Evolutionary conservation across 2,329 filamentous ascomycete species (phyloP).

Genomic region (Fusarium burgessii): DNA sequence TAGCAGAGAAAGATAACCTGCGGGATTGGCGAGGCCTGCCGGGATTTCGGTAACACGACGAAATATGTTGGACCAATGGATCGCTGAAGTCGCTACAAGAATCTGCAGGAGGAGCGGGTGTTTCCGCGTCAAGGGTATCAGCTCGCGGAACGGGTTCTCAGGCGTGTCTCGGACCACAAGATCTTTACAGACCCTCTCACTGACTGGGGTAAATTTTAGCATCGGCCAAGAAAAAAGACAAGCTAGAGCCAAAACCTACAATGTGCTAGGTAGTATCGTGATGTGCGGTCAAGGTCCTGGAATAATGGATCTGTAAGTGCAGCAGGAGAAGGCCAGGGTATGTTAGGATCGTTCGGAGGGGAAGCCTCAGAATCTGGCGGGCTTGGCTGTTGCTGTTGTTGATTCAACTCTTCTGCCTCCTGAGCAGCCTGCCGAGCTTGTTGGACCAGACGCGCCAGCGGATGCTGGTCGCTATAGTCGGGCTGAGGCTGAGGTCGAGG

Average conservation of each 20-base stretch:
- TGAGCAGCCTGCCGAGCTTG: conserved; percentile 31
- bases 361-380: neutral
- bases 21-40: conserved; percentile 50
- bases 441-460: conserved; percentile 33
- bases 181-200: conserved; percentile 64
- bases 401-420: conserved; percentile 32
- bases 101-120: conserved; percentile 62
- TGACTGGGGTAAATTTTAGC: conserved; percentile 53
- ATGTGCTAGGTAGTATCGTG: conserved; percentile 62
- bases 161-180: conserved; percentile 62
- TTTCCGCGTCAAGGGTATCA: conserved; percentile 60
- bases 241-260: conserved; percentile 52
- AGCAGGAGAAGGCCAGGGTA: conserved; percentile 39
- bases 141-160: conserved; percentile 61
- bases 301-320: conserved; percentile 66
- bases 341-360: conserved; percentile 20
- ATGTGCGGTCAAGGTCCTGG: conserved; percentile 62
- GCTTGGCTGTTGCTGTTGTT: conserved; percentile 5
- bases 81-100: conserved; percentile 61
- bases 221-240: conserved; percentile 17
- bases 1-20: conserved; percentile 53
- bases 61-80: conserved; percentile 62
- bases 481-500: conserved; percentile 32
- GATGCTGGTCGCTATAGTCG: conserved; percentile 39
- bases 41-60: conserved; percentile 51